Percentiles rank a stretch among this genome's conserved stretches.
Conservation (phyloP, 306 rosid genomes). For the Ceratonia siliqua region DNA sequence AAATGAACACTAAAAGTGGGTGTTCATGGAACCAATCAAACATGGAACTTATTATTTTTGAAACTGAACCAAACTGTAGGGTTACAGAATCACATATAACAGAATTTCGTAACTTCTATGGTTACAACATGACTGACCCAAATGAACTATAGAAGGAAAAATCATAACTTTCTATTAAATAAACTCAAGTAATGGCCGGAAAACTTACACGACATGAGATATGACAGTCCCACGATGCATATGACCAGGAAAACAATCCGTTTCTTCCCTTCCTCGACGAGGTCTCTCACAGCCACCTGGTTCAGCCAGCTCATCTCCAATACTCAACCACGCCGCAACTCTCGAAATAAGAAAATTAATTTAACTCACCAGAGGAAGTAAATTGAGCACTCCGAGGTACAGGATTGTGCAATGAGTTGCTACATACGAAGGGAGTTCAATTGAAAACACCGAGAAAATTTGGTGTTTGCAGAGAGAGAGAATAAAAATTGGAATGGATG, state of each 20-base stretch:
- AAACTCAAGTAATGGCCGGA: slow-evolving; percentile 2
- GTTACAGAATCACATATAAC: not conserved
- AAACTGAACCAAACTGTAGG: not conserved
- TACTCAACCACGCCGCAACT: not conserved
- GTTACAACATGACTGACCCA: not conserved
- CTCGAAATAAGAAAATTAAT: not conserved
- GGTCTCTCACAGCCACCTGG: slow-evolving; percentile 53
- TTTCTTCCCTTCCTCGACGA: slow-evolving; percentile 69
- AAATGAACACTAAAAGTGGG: too few species aligned
- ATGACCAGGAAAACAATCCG: slow-evolving; percentile 58
- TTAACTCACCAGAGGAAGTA: slow-evolving; percentile 15
- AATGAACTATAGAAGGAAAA: not conserved
- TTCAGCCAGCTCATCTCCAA: slow-evolving; percentile 58
- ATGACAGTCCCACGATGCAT: slow-evolving; percentile 65
- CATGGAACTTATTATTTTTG: not conserved
- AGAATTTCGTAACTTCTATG: not conserved
- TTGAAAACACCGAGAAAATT: not conserved
- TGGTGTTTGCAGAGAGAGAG: slow-evolving; percentile 3
- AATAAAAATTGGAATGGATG: not conserved
- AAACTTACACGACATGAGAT: slow-evolving; percentile 65
- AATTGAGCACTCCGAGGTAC: not conserved
- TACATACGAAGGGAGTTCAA: not conserved
- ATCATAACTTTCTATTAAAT: not conserved
- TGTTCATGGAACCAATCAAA: not conserved
- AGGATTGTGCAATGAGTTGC: slow-evolving; percentile 9